Evolutionary conservation across 305 asterid species (phyloP), one percentile per base, ranked within the genome.

Genomic region (Fraxinus dipetala): DNA sequence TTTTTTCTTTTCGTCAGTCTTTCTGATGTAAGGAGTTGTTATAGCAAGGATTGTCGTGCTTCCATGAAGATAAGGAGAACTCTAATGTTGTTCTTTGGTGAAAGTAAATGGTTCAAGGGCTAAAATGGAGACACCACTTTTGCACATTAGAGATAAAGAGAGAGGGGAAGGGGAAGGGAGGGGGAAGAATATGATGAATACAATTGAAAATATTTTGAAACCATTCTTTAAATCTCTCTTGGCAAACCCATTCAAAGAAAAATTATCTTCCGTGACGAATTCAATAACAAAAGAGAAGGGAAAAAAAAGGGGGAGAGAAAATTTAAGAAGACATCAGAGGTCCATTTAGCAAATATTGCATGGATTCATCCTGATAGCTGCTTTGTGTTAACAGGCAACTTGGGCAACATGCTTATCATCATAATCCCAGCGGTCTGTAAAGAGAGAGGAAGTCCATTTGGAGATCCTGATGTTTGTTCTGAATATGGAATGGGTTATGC

Each of bases 361-460:
- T 40, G 73, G 32, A 54, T 30, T 22, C 61, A 8, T 81, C 26
- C 43, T 86, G 38, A 84, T 45, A 59, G 72, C 75, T 30, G 48
- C 40, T 83, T 20, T 72, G 61, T 65, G 79, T 82, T 14, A 48
- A 87, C 87, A 94, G 97, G 99, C 56, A 95, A 94, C 86, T 75
- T 95, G 89, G 99, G 99, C 20, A 94, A 93, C 91, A 77, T 95
- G 90, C 94, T 86, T 81, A 89, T 95, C 81, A 94, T 95, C 83
- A 91, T 95, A 84, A 86, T 95, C 77, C 98, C 99, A 34, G 96
- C 98, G 13, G 92, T 94, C 48, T 93, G 99, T 82, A 94, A 89
- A 85, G 99, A 95, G 90, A 88, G 70, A 82, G 96, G 90, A 82
- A 93, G 96, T 87, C 97, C 99, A 16, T 95, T 95, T 65, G 99